Base-by-base conservation (phyloP, 495 filamentous ascomycete species). In the Letharia lupina region DNA sequence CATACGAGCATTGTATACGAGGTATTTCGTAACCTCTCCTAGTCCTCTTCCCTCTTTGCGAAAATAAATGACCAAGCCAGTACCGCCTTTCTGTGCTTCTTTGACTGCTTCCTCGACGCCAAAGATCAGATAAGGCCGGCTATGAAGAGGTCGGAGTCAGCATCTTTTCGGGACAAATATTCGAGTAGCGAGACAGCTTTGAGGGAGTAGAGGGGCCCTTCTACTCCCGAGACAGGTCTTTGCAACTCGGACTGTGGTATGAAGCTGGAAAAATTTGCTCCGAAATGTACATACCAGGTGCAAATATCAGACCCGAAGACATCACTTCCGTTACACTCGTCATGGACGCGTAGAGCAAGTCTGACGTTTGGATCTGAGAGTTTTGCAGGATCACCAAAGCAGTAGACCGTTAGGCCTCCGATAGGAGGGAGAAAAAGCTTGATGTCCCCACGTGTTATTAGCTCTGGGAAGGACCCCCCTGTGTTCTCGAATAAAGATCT, bases 231-330 rank as follows among this genome's bases (percentile, higher is more conserved):
- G 8, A 37, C 16, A 56, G 4, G 31, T 20, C 33, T 37, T 37
- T 37, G 16, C 16, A 37, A 37, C 12, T 54, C 11, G 77, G 16
- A 54, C 2, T 31, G 13, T 33, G 28, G 28, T 33, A 33, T n/a
- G 20, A 31, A 54, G 15, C 11, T 1, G 6, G 7, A 37, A 20
- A 16, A 12, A 37, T 10, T 10, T 37, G 28, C 10, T 28, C 23
- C 23, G 23, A 28, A 28, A 28, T 28, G 23, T 28, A 52, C 23
- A n/a, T 56, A 57, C 54, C 94, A 97, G 39, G 94, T 98, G 78
- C 94, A 98, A 75, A 98, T 98, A 76, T 98, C 94, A 44, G 91
- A 96, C 66, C 96, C 93, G 76, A 98, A 98, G 63, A 98, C 94
- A 81, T 98, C 94, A 75, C 89, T 93, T 64, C 52, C 58, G 63